Evolutionary conservation across 192 early-diverging fungal genomes (phyloP), one percentile per base, ranked within the genome.

Genomic region (Mortierella alpina): DNA sequence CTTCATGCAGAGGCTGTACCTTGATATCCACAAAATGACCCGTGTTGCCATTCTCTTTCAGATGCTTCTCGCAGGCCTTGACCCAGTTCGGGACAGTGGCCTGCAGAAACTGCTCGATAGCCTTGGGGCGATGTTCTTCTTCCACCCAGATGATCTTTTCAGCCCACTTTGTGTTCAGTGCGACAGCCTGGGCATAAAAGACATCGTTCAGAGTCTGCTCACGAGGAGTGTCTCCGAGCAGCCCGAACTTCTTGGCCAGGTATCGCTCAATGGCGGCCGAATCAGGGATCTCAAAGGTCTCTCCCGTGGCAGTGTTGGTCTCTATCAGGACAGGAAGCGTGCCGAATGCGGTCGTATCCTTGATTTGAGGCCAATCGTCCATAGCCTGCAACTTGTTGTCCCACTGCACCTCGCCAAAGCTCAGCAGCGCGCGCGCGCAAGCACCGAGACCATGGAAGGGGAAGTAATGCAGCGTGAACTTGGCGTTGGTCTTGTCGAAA

Each of bases 181-280:
- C 31, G 14, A 59, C 45, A 8, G 57, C 45, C 45, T 63, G 59
- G 10, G 47, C 49, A 22, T 74, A 67, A 46, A 74, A 74, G 8
- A 67, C 59, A n/a, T 76, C 66, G 60, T 82, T 73, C 39, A 65
- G 69, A 0, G 80, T 86, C 63, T 73, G 56, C 10, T 69, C 73
- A 17, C 66, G 54, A 40, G 62, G 52, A 41, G 75, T 72, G 2
- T 49, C 12, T 18, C 70, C 73, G 39, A 70, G 59, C 1, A 89
- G 40, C 7, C 31, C 52, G 50, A 75, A 76, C 58, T 79, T 86
- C 22, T 49, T 59, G 22, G 84, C 85, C 1, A 89, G 79, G 44
- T 85, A 86, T 5, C 86, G 76, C 52, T 85, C 85, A 42, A 89
- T 87, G 13, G 81, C 85, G 1, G 49, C 47, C 2, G 85, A 81